These are phyloP conservation scores for Imleria badia DNA, from an alignment of 768 basidiomycete genomes.

Conservation along the genomic window DNA sequence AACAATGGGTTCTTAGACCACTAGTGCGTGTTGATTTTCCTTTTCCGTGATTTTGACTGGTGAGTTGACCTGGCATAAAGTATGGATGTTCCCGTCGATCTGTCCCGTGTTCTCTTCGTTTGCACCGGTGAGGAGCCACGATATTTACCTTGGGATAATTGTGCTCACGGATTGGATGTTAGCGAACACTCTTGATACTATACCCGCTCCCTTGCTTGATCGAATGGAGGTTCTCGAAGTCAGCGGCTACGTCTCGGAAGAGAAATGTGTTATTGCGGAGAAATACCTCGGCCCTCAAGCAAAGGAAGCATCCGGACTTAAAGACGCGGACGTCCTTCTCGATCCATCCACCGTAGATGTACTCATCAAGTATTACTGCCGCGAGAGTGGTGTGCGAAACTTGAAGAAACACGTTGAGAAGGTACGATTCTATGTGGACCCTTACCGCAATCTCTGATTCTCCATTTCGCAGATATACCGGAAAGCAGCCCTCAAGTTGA, in stretches of 20 bases:
- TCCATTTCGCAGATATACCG: conserved; percentile 74
- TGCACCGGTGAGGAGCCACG: conserved; percentile 62
- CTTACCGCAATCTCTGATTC: neutral
- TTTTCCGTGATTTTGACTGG: neutral
- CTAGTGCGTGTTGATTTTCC: conserved; percentile 59
- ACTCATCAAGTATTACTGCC: conserved; percentile 95
- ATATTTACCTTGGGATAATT: neutral
- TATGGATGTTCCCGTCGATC: conserved; percentile 95
- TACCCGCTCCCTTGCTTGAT: conserved; percentile 90
- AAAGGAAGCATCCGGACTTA: conserved; percentile 85
- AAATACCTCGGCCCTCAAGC: conserved; percentile 92
- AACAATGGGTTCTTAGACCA: conserved; percentile 94
- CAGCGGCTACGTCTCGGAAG: conserved; percentile 90
- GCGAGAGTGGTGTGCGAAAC: conserved; percentile 95
- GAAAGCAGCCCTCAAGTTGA: conserved; percentile 91
- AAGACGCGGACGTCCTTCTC: conserved; percentile 78
- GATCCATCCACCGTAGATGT: conserved; percentile 76
- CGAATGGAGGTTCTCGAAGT: conserved; percentile 97
- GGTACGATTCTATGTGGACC: conserved; percentile 42
- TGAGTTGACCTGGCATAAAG: conserved; percentile 40
- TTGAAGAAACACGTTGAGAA: conserved; percentile 99
- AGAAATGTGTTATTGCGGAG: conserved; percentile 85
- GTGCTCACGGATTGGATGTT: conserved; percentile 2
- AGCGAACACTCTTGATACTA: conserved; percentile 91
- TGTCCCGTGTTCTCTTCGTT: conserved; percentile 95